These are phyloP conservation scores for Penicillium goetzii DNA, from an alignment of 495 filamentous ascomycete species.

Conservation along the genomic window DNA sequence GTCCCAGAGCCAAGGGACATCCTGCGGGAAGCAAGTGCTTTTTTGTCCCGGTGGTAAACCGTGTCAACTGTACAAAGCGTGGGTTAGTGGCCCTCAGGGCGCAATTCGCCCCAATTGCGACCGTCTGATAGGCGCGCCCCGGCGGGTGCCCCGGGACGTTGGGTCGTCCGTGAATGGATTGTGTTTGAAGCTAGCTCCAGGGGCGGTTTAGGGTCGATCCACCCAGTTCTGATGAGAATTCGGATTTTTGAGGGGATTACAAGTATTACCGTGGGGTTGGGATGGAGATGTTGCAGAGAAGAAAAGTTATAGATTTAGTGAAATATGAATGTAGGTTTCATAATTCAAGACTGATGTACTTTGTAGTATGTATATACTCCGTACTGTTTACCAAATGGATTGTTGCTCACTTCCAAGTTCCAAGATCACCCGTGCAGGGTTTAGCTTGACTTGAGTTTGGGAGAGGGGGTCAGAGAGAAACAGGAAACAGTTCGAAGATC, in stretches of 20 bases:
- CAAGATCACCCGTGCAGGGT: constrained; percentile 2
- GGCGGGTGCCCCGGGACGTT: constrained; percentile 34
- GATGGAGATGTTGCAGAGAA: not conserved
- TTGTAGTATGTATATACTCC: not conserved
- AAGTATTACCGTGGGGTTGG: not conserved
- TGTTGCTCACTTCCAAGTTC: not conserved
- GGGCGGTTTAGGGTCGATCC: constrained; percentile 34
- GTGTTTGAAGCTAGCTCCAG: constrained; percentile 38
- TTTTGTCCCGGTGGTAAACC: constrained; percentile 21
- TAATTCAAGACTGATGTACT: not conserved
- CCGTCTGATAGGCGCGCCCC: constrained; percentile 30
- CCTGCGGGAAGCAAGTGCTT: constrained; percentile 23
- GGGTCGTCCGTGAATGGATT: constrained; percentile 36
- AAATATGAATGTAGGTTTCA: not conserved
- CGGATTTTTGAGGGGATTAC: not conserved
- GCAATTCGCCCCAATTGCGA: constrained; percentile 9
- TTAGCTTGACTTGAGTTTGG: not conserved
- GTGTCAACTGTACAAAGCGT: too few species aligned
- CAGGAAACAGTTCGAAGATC: constrained; percentile 14
- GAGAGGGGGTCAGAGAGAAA: constrained; percentile 4
- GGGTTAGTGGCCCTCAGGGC: not conserved
- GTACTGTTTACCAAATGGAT: not conserved
- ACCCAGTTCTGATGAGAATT: not conserved
- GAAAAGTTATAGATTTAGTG: not conserved
- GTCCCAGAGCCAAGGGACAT: constrained; percentile 35